Conservation (phyloP, 176 grass and related monocot genomes). For the Carex littledalei region DNA sequence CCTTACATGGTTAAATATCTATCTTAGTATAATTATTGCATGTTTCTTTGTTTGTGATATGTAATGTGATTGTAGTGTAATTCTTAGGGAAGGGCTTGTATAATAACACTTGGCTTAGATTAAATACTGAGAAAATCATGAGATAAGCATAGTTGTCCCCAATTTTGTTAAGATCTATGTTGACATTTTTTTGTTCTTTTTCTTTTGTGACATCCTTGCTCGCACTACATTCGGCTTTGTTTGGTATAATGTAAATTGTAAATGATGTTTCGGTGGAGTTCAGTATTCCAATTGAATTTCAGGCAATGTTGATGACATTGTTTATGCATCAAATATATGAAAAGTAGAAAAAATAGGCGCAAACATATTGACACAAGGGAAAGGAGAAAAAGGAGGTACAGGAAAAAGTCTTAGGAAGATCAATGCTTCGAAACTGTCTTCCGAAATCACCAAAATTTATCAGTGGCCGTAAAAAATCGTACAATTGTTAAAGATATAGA, state of each 20-base stretch:
- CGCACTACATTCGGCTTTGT: neutral
- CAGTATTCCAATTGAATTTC: neutral
- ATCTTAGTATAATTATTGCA: conserved; percentile 15
- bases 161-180: conserved; percentile 6
- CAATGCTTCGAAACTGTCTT: no score
- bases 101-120: neutral
- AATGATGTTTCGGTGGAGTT: neutral
- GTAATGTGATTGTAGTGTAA: neutral
- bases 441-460: no score
- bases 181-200: neutral
- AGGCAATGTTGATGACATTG: neutral
- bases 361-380: neutral
- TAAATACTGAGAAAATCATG: neutral
- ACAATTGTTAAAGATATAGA: no score
- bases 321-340: neutral
- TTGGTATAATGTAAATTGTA: neutral
- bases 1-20: conserved; percentile 89
- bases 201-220: neutral
- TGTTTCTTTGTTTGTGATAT: neutral
- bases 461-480: no score
- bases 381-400: neutral
- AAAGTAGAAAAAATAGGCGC: neutral
- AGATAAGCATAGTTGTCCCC: neutral
- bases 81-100: neutral
- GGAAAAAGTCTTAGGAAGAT: no score